Percentiles rank a stretch among this genome's conserved stretches.
Evolutionary conservation across 495 filamentous ascomycete genomes (phyloP).

Genomic region (Thozetella sp.): DNA sequence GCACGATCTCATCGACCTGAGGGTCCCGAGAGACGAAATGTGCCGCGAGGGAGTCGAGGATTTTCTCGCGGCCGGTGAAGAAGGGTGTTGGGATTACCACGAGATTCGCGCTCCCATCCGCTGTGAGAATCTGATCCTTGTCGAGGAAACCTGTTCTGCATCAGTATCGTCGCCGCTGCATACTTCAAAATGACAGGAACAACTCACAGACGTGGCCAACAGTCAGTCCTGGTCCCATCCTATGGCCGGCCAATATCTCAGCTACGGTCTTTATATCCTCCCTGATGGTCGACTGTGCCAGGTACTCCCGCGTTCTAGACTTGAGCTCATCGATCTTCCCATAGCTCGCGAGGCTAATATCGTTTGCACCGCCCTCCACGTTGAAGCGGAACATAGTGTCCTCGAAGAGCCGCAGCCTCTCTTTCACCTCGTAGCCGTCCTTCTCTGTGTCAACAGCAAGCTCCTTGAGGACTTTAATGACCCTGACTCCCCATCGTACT

Average conservation of each 20-base stretch:
- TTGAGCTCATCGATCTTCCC: slow-evolving; percentile 15
- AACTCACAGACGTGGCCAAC: slow-evolving; percentile 10
- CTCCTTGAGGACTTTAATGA: slow-evolving; percentile 8
- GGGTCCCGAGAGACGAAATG: slow-evolving; percentile 7
- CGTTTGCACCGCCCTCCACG: slow-evolving; percentile 70
- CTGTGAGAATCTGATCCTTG: not conserved
- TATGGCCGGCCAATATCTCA: not conserved
- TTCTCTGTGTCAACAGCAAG: slow-evolving; percentile 11
- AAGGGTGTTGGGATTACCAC: slow-evolving; percentile 6
- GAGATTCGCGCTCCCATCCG: not conserved
- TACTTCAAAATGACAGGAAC: not conserved
- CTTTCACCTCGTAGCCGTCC: not conserved
- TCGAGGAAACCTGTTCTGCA: slow-evolving; percentile 5
- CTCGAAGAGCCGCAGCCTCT: not conserved
- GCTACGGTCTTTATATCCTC: slow-evolving; percentile 3
- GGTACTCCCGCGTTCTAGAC: slow-evolving; percentile 10
- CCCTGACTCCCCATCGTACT: too few species aligned
- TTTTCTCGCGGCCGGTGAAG: slow-evolving; percentile 20
- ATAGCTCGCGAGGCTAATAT: slow-evolving; percentile 46
- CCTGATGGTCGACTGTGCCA: not conserved
- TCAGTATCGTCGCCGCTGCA: not conserved
- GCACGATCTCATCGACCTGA: not conserved
- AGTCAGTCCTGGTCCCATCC: slow-evolving; percentile 5
- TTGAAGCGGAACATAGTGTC: slow-evolving; percentile 20
- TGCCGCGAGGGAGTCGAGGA: slow-evolving; percentile 7